Evolutionary conservation across 208 protist species (phyloP), one percentile per base, ranked within the genome.

Genomic region (Leishmania gerbilli): DNA sequence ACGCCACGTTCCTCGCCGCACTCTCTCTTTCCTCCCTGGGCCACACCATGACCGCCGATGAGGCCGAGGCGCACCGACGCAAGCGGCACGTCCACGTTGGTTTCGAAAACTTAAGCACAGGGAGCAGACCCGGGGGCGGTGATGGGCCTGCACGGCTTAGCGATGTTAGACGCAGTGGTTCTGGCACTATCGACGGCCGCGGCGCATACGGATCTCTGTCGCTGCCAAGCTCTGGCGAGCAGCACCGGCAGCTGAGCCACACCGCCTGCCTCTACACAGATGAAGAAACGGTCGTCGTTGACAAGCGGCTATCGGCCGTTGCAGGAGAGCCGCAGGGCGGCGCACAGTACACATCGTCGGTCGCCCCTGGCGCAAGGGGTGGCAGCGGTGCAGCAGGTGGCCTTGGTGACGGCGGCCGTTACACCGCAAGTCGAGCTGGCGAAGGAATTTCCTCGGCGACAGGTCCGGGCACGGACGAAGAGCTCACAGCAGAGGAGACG

Each of bases 21-120:
- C 11, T 76, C 55, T 76, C 84, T 19, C 34, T 64, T 21, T 87
- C 79, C 27, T 79, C 76, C 3, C 51, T 81, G 49, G 71, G 76
- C 17, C 84, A 60, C 56, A 87, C 84, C 40, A 45, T 79, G 68
- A 80, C 56, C 13, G 49, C 58, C 15, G 56, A 31, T 11, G 82
- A 81, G 62, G 69, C 71, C 5, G 68, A 69, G 71, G 64, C 77
- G 47, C 76, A 68, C 40, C 84, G 77, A 19, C 77, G 9, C 42
- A 47, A 72, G 62, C 67, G 77, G 1, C 42, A 80, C 24, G 7
- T 37, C 9, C 72, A 42, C 13, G 58, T 79, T 27, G 60, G 15
- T 15, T 49, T 79, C 17, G 55, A 27, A 24, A 60, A 71, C n/a
- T 49, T 21, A 5, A 69, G 11, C 13, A n/a, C 13, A 65, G n/a